phyloP scores from a whole-genome alignment of 306 rosid species.

The Citrullus colocynthis region DNA sequence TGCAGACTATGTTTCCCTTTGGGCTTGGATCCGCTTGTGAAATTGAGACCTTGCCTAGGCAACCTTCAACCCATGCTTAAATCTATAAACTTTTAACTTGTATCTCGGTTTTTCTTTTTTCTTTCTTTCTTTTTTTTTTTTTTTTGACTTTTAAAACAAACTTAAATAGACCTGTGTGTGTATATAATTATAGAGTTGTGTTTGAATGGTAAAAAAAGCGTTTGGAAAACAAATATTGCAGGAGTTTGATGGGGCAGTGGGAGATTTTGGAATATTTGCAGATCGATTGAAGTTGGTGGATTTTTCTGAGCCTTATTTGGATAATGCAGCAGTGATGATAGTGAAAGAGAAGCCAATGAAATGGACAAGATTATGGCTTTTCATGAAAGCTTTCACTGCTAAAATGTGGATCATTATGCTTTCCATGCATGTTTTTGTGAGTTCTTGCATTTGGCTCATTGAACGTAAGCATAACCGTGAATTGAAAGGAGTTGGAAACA shows the following conservation, averaged over 20 bases:
- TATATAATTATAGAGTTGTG: too few relatives aligned
- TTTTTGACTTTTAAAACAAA: too few relatives aligned
- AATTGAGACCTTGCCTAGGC: too few relatives aligned
- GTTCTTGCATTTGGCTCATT: conserved; percentile 38
- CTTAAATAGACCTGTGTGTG: too few relatives aligned
- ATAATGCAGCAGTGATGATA: conserved; percentile 34
- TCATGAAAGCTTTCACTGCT: conserved; percentile 28
- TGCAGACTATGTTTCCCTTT: too few relatives aligned
- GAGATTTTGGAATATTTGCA: conserved; percentile 37
- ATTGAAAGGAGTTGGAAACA: conserved; percentile 25
- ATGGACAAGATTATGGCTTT: conserved; percentile 25
- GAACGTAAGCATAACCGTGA: conserved; percentile 26
- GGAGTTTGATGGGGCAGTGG: conserved; percentile 26
- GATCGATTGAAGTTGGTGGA: conserved; percentile 28
- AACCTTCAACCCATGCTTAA: too few relatives aligned
- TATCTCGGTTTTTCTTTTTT: too few relatives aligned
- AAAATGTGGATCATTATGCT: conserved; percentile 35
- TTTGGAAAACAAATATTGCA: conserved; percentile 1
- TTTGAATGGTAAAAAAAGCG: neutral
- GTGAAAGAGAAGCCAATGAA: conserved; percentile 21
- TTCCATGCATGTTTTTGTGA: conserved; percentile 29
- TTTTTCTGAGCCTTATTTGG: conserved; percentile 39
- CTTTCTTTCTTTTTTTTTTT: too few relatives aligned
- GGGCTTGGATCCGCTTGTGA: too few relatives aligned
- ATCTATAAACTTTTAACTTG: too few relatives aligned